Evolutionary conservation across 805 yeast species (phyloP), one percentile per base, ranked within the genome.

Genomic region (Sugiyamaella lignohabitans): DNA sequence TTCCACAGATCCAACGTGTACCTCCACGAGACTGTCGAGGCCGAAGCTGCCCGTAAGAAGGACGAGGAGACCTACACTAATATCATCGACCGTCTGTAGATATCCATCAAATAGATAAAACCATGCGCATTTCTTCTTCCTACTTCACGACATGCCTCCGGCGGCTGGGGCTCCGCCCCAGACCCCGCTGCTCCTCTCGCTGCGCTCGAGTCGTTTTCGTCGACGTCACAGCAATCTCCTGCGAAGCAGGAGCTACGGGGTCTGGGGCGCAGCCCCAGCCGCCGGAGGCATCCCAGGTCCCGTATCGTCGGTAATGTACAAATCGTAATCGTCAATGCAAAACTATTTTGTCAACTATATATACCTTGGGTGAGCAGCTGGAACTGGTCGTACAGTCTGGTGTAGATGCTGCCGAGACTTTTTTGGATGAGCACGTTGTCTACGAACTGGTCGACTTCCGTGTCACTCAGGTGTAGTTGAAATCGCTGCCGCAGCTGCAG

Each of bases 321-420:
- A n/a, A n/a, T n/a, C n/a, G n/a, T n/a, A n/a, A n/a, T n/a, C n/a
- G n/a, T n/a, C n/a, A n/a, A n/a, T n/a, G n/a, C n/a, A n/a, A n/a
- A n/a, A n/a, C n/a, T n/a, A n/a, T n/a, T n/a, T n/a, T n/a, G n/a
- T 41, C 44, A 54, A 38, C 59, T 55, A 64, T 87, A 93, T 22
- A 93, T 93, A 38, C 98, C 98, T 68, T 93, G 98, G 0, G 98
- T 89, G 42, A 88, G 68, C 64, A 93, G 70, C 66, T 93, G 98
- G 69, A 85, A 93, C 63, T 91, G 98, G 63, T 93, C 98, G 61
- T 93, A 93, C 27, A 93, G 70, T 55, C 96, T 73, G 0, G 98
- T 93, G 68, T 88, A 93, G 53, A 86, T 75, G 59, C 93, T 87
- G 10, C 95, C 94, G 48, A 84, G 58, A 57, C 96, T 86, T 65